A percentile compares a stretch with the other conserved stretches of the same genome.
These are phyloP conservation scores for Sonneratia alba DNA, from an alignment of 345 rosid genomes.

Conservation along the genomic window DNA sequence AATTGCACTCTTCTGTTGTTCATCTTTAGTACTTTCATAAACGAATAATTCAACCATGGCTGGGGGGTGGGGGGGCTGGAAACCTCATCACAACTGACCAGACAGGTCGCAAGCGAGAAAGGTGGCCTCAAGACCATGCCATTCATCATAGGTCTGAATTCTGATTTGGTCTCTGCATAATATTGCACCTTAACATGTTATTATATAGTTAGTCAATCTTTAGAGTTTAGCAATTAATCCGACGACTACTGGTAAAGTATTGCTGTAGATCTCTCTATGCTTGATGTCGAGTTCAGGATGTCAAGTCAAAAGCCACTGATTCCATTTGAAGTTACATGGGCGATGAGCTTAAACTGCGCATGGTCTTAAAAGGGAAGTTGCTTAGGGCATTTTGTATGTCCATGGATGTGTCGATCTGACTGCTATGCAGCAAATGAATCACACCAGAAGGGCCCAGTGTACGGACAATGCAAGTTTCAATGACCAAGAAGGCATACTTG, in stretches of 20 bases:
- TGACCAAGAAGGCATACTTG: no score
- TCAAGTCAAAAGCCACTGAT: no score
- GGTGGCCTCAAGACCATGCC: constrained; percentile 50
- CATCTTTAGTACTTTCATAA: neutral
- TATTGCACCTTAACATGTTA: neutral
- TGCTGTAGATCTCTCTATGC: no score
- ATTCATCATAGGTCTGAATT: constrained; percentile 32
- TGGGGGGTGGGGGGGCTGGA: neutral
- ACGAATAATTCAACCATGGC: neutral
- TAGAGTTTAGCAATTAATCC: neutral
- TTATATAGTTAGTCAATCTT: neutral
- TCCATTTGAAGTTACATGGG: no score
- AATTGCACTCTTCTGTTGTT: neutral
- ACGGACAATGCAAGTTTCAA: no score
- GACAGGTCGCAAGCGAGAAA: constrained; percentile 12
- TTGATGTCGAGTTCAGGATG: no score
- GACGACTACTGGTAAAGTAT: neutral
- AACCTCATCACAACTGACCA: neutral
- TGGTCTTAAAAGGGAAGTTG: no score
- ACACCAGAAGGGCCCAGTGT: constrained; percentile 29
- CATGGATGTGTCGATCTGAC: no score
- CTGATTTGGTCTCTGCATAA: no score
- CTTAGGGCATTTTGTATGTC: no score
- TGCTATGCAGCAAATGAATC: constrained; percentile 42
- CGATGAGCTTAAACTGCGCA: no score